These are phyloP conservation scores for Jackrogersella minutella DNA, from an alignment of 495 filamentous ascomycete species.

Conservation along the genomic window DNA sequence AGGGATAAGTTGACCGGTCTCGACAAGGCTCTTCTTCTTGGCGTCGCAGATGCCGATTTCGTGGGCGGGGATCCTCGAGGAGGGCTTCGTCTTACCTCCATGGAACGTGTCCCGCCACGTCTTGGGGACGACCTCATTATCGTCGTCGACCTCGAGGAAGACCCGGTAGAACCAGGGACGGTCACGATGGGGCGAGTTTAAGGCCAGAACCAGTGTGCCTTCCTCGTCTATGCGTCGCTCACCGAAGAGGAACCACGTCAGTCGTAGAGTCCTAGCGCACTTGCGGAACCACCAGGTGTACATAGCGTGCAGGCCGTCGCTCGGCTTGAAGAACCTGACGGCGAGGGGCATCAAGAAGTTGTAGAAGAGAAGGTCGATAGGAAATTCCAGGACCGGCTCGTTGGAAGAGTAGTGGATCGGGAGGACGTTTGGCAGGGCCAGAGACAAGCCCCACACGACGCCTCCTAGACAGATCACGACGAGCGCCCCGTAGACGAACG, in stretches of 20 bases:
- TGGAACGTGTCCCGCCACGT: constrained; percentile 54
- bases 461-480: constrained; percentile 94
- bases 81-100: constrained; percentile 47
- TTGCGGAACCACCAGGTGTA: constrained; percentile 97
- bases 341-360: constrained; percentile 92
- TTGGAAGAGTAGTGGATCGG: constrained; percentile 93
- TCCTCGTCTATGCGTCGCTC: constrained; percentile 84
- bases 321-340: constrained; percentile 81
- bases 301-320: constrained; percentile 79
- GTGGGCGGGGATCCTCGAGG: constrained; percentile 28
- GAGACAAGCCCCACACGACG: constrained; percentile 90
- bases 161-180: constrained; percentile 44
- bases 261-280: constrained; percentile 79
- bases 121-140: constrained; percentile 46
- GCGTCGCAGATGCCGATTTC: constrained; percentile 35
- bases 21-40: constrained; percentile 53
- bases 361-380: constrained; percentile 92
- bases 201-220: constrained; percentile 57
- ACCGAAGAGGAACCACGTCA: constrained; percentile 93
- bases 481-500: constrained; percentile 91
- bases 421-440: constrained; percentile 71
- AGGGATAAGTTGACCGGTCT: constrained; percentile 54
- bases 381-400: constrained; percentile 91
- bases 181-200: constrained; percentile 36
- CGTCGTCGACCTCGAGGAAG: constrained; percentile 50